Base-by-base conservation (phyloP, 345 rosid genomes). In the Ailanthus altissimus region DNA sequence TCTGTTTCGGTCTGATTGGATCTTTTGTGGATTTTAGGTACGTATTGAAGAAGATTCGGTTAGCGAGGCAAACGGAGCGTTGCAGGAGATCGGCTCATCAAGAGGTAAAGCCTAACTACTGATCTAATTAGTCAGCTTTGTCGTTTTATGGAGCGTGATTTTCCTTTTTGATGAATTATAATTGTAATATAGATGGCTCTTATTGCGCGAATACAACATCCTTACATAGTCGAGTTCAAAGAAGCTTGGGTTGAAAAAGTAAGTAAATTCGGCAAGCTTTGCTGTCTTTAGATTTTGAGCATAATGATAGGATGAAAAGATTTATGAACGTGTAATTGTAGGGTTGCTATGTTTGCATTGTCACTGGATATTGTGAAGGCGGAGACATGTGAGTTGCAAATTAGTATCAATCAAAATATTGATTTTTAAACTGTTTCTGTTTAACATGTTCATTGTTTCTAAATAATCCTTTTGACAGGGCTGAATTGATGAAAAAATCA, bases 231-330 rank as follows among this genome's bases (percentile, higher is more conserved):
- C n/a, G 97, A 96, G 81, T 96, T 90, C 83, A 96, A 93, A 84
- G 99, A 93, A 89, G 99, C 99, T 20, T 96, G 99, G 99, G 99
- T 96, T 78, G 98, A 96, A 87, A 96, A 96, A 85, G 99, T 88
- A 76, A 83, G 93, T 26, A 46, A 51, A 56, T 43, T 72, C 45
- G 16, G 65, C 58, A 2, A 45, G 16, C 49, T 23, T 28, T 45
- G 20, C 28, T 50, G 38, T 67, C 1, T 21, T 28, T 40, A 70
- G 58, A 59, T 63, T 71, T 36, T 62, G 57, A 70, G 79, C 28
- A 62, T 25, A 21, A 36, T 74, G 42, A 16, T 14, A 51, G 32
- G 67, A n/a, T 36, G 3, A 23, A 25, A 51, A 50, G 61, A 38
- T 53, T 51, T 63, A 14, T 40, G 6, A n/a, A 56, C 53, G 71